A percentile compares a stretch with the other conserved stretches of the same genome.
These are phyloP conservation scores for Exidia glandulosa DNA, from an alignment of 768 basidiomycete genomes.

Conservation along the genomic window DNA sequence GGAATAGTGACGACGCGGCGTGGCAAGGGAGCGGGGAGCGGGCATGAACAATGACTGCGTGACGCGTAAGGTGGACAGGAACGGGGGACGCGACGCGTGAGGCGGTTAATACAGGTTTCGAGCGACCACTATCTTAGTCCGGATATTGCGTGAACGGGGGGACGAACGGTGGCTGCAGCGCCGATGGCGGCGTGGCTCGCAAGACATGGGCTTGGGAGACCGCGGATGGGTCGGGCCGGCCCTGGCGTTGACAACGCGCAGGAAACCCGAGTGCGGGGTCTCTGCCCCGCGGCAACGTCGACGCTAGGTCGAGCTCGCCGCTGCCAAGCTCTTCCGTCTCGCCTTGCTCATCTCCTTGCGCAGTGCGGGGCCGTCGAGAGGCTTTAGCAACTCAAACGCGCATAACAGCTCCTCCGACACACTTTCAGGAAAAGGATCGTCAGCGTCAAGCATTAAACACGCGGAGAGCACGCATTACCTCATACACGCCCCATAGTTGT, in stretches of 20 bases:
- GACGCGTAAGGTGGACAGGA: no score
- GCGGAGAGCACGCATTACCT: conserved; percentile 37
- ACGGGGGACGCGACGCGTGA: no score
- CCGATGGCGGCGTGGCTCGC: no score
- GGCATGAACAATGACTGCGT: no score
- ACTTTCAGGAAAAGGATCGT: conserved; percentile 29
- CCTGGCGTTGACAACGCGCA: neutral
- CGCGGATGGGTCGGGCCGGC: neutral
- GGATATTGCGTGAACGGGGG: no score
- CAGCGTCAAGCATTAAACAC: neutral
- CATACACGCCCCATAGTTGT: conserved; percentile 94
- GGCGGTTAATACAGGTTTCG: no score
- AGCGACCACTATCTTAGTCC: no score
- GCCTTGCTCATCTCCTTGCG: conserved; percentile 99
- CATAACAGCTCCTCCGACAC: conserved; percentile 96
- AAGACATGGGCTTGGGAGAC: no score
- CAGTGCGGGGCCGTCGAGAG: conserved; percentile 84
- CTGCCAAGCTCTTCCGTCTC: conserved; percentile 81
- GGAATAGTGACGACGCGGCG: no score
- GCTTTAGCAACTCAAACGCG: conserved; percentile 95
- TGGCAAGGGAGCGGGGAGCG: no score
- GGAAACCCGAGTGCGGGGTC: neutral
- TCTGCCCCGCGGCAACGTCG: neutral
- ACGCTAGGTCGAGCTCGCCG: neutral
- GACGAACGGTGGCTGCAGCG: no score